Percentiles rank a stretch among this genome's conserved stretches.
Conservation (phyloP, 306 rosid species). For the Astragalus glycyphyllos region DNA sequence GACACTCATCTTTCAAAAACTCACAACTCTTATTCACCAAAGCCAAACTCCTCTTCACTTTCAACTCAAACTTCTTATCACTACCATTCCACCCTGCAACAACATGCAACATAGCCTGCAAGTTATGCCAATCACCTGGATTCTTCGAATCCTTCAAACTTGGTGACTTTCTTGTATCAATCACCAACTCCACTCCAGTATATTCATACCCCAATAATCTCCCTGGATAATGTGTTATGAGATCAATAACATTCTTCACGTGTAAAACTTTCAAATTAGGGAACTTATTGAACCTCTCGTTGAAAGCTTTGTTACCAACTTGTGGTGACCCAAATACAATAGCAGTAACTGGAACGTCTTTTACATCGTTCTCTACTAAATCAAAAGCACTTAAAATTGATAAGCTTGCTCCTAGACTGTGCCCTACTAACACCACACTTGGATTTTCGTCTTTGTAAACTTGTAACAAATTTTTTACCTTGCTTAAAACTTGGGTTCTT, state of each 20-base stretch:
- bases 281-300: conserved; percentile 38
- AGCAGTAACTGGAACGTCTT: conserved; percentile 55
- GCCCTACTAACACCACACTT: conserved; percentile 59
- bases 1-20: conserved; percentile 48
- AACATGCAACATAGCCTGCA: conserved; percentile 72
- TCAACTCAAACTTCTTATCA: conserved; percentile 54
- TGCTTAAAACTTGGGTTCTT: conserved; percentile 49
- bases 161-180: conserved; percentile 59
- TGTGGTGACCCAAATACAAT: conserved; percentile 60
- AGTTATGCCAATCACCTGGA: conserved; percentile 71
- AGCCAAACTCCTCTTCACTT: conserved; percentile 70
- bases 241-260: conserved; percentile 53
- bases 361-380: conserved; percentile 61
- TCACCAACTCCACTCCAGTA: conserved; percentile 52
- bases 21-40: conserved; percentile 68
- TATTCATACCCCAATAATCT: conserved; percentile 48
- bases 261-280: conserved; percentile 55
- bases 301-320: conserved; percentile 56
- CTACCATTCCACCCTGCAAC: conserved; percentile 83
- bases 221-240: conserved; percentile 58
- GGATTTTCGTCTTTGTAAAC: conserved; percentile 58
- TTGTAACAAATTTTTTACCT: conserved; percentile 39
- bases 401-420: conserved; percentile 68
- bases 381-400: conserved; percentile 62
- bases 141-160: conserved; percentile 63